Evolutionary conservation across 2,329 filamentous ascomycete genomes (phyloP).

Genomic region (Fulvia fulva): DNA sequence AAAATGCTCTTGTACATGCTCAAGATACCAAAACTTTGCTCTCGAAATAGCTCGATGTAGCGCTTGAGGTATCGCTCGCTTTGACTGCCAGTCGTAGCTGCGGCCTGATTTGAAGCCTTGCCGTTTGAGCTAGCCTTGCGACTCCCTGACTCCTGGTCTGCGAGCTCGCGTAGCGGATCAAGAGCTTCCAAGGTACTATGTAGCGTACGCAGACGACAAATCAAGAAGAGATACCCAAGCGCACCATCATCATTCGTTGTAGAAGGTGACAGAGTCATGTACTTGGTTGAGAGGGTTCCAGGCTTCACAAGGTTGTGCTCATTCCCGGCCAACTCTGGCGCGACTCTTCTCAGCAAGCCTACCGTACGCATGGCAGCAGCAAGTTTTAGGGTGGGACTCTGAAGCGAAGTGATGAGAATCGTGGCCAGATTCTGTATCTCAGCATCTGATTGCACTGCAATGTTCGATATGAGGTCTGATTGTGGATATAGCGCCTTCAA

Average conservation of each 20-base stretch:
- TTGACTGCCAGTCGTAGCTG: slow-evolving; percentile 67
- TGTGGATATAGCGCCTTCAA: slow-evolving; percentile 77
- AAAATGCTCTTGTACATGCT: slow-evolving; percentile 94
- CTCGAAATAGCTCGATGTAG: slow-evolving; percentile 95
- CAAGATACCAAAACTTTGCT: slow-evolving; percentile 93
- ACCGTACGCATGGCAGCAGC: slow-evolving; percentile 87
- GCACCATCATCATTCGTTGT: slow-evolving; percentile 53
- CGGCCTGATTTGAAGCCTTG: slow-evolving; percentile 39
- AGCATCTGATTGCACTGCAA: slow-evolving; percentile 73
- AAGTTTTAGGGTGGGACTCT: slow-evolving; percentile 75
- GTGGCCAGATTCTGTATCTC: slow-evolving; percentile 86
- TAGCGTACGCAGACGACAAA: slow-evolving; percentile 78
- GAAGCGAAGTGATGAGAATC: slow-evolving; percentile 74
- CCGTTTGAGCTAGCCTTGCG: slow-evolving; percentile 33
- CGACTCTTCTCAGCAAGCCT: slow-evolving; percentile 81
- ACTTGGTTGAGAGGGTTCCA: slow-evolving; percentile 28
- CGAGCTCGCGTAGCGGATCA: slow-evolving; percentile 79
- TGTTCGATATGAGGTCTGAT: slow-evolving; percentile 68
- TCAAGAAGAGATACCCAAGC: slow-evolving; percentile 78
- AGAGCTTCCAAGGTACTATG: slow-evolving; percentile 76
- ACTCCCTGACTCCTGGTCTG: slow-evolving; percentile 71
- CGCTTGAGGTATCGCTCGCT: slow-evolving; percentile 91
- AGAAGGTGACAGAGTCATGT: slow-evolving; percentile 23
- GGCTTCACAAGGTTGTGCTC: slow-evolving; percentile 14
- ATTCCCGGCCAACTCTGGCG: slow-evolving; percentile 66